Conservation (phyloP, 306 rosid species). For the Vigna trinervia region DNA sequence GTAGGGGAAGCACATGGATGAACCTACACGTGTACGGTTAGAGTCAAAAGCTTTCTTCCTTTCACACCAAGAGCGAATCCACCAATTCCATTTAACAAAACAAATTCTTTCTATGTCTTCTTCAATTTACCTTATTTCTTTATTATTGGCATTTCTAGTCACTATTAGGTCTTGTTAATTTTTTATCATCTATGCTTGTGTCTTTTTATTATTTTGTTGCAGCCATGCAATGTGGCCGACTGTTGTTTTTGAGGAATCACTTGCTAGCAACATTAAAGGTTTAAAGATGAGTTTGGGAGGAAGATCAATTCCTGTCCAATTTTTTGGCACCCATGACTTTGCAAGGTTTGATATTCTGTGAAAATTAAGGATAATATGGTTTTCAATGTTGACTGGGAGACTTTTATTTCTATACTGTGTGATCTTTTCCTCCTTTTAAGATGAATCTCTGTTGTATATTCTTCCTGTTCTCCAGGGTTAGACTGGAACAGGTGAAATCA, state of each 20-base stretch:
- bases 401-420: conserved; percentile 2
- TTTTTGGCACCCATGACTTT: conserved; percentile 97
- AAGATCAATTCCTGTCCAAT: conserved; percentile 86
- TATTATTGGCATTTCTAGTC: conserved; percentile 38
- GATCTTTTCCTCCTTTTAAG: conserved; percentile 13
- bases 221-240: conserved; percentile 99
- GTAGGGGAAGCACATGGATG: too few relatives aligned
- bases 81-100: too few relatives aligned
- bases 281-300: conserved; percentile 70
- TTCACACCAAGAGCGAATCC: too few relatives aligned
- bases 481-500: conserved; percentile 80
- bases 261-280: conserved; percentile 83
- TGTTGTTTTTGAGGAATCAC: conserved; percentile 88
- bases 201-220: conserved; percentile 56
- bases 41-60: too few relatives aligned
- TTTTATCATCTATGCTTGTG: conserved; percentile 26
- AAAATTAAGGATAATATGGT: conserved; percentile 38
- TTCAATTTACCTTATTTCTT: conserved; percentile 25
- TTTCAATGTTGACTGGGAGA: conserved; percentile 14
- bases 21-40: too few relatives aligned
- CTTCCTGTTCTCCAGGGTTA: conserved; percentile 64
- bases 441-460: conserved; percentile 2
- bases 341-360: conserved; percentile 74
- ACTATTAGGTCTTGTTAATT: conserved; percentile 33
- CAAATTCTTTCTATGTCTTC: neutral